phyloP scores from a whole-genome alignment of 176 grass and related monocot genomes.

The Areca catechu region DNA sequence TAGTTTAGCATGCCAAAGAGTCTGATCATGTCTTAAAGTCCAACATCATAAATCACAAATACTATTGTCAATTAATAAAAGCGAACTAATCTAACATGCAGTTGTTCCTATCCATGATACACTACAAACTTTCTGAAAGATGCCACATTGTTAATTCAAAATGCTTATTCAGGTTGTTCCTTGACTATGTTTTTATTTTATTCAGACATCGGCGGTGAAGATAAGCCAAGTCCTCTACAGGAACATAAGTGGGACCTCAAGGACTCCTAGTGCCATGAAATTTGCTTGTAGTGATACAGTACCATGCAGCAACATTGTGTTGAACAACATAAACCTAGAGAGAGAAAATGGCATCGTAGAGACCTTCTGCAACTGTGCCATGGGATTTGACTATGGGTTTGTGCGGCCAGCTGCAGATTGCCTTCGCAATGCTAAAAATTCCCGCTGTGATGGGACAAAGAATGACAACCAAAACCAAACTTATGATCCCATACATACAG shows the following conservation, averaged over 20 bases:
- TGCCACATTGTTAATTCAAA: neutral
- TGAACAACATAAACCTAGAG: conserved; percentile 53
- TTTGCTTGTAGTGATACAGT: conserved; percentile 81
- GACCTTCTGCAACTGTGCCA: conserved; percentile 76
- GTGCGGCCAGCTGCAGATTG: conserved; percentile 65
- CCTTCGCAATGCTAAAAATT: conserved; percentile 23
- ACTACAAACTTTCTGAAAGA: no score
- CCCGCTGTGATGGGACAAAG: conserved; percentile 28
- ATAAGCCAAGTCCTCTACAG: conserved; percentile 50
- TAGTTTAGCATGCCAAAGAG: no score
- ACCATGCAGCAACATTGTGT: conserved; percentile 64
- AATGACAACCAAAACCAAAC: no score
- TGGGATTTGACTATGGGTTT: conserved; percentile 41
- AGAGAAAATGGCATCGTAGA: conserved; percentile 34
- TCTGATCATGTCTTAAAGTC: no score
- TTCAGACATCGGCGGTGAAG: conserved; percentile 37
- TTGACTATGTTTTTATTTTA: conserved; percentile 1
- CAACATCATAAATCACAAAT: no score
- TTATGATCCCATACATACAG: no score
- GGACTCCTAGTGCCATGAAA: conserved; percentile 41
- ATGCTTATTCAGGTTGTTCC: neutral
- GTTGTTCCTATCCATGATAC: no score
- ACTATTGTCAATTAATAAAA: no score
- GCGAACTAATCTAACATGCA: no score
- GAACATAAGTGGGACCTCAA: conserved; percentile 62